phyloP scores from a whole-genome alignment of 2,329 filamentous ascomycete genomes.

The Clarireedia homoeocarpa region DNA sequence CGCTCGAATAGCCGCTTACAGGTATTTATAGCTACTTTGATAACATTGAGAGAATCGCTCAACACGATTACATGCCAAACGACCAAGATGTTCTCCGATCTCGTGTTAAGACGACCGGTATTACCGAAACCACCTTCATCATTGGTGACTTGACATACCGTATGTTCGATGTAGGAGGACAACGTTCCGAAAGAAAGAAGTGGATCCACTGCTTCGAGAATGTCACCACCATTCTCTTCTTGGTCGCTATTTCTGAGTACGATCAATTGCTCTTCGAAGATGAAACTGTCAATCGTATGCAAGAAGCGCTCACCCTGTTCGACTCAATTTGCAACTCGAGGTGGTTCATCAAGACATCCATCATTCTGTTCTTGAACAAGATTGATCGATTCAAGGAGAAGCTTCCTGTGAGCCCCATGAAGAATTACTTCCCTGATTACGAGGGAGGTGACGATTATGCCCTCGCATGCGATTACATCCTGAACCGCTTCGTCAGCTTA shows the following conservation, averaged over 20 bases:
- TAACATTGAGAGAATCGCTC: slow-evolving; percentile 68
- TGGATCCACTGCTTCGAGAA: slow-evolving; percentile 77
- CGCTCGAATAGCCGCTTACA: background rate
- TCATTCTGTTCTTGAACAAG: slow-evolving; percentile 86
- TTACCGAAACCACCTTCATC: slow-evolving; percentile 92
- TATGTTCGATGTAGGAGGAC: slow-evolving; percentile 77
- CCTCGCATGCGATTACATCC: slow-evolving; percentile 94
- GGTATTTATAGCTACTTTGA: slow-evolving; percentile 64
- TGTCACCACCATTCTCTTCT: slow-evolving; percentile 81
- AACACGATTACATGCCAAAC: slow-evolving; percentile 73
- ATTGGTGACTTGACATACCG: slow-evolving; percentile 88
- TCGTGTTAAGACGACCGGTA: slow-evolving; percentile 85
- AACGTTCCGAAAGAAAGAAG: slow-evolving; percentile 69
- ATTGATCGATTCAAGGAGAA: slow-evolving; percentile 87
- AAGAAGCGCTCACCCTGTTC: slow-evolving; percentile 78
- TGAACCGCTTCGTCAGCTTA: slow-evolving; percentile 95
- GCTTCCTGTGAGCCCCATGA: slow-evolving; percentile 73
- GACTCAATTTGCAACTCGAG: slow-evolving; percentile 83
- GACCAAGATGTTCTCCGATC: slow-evolving; percentile 94
- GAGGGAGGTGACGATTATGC: slow-evolving; percentile 95
- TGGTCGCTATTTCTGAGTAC: slow-evolving; percentile 93
- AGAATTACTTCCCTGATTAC: slow-evolving; percentile 84
- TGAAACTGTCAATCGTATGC: slow-evolving; percentile 93
- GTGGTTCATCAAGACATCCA: slow-evolving; percentile 86
- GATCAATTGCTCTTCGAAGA: slow-evolving; percentile 96